Percentiles rank a stretch among this genome's conserved stretches.
phyloP scores from a whole-genome alignment of 768 basidiomycete species.

The Pisolithus sp. region DNA sequence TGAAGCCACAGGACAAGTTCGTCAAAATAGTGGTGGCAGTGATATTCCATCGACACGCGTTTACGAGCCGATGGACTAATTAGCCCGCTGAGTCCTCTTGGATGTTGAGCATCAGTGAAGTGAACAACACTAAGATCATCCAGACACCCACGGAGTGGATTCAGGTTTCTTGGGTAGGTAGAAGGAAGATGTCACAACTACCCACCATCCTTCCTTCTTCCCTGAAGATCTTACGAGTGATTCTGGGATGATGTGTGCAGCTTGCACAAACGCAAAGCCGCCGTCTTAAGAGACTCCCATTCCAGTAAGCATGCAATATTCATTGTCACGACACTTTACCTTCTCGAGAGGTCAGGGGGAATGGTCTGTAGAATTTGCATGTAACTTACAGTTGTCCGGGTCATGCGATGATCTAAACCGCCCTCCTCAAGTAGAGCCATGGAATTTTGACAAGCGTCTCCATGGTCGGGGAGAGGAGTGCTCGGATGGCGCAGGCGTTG shows the following conservation, averaged over 20 bases:
- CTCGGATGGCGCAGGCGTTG: constrained; percentile 13
- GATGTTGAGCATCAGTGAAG: constrained; percentile 6
- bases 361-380: no score
- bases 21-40: not conserved
- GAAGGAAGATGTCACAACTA: no score
- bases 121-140: constrained; percentile 11
- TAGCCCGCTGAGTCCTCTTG: constrained; percentile 20
- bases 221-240: no score
- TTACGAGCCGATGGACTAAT: constrained; percentile 19
- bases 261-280: not conserved
- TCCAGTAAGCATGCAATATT: no score
- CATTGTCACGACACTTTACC: no score
- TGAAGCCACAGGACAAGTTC: not conserved
- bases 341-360: no score
- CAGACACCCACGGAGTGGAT: constrained; percentile 17
- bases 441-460: constrained; percentile 1
- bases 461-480: constrained; percentile 15
- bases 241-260: not conserved
- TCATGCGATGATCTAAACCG: constrained; percentile 2
- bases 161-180: no score
- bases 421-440: constrained; percentile 4
- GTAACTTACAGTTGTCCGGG: no score
- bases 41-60: constrained; percentile 2
- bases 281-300: no score
- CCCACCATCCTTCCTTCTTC: no score